Conservation (phyloP, 352 stramenopile species). For the Phytophthora rubi region DNA sequence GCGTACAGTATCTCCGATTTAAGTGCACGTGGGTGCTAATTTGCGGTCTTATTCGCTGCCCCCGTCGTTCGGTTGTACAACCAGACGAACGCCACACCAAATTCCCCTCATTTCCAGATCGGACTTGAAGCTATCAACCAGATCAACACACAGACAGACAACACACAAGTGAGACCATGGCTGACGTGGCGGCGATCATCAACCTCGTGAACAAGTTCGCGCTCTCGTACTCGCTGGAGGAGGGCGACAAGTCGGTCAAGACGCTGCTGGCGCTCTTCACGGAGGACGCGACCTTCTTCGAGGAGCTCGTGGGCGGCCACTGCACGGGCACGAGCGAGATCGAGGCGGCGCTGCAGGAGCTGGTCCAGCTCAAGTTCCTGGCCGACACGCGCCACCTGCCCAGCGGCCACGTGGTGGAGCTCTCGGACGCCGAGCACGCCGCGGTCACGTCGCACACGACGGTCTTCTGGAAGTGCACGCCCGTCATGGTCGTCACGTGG, state of each 20-base stretch:
- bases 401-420: conserved; percentile 80
- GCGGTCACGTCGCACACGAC: conserved; percentile 68
- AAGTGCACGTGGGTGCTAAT: conserved; percentile 1
- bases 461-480: conserved; percentile 88
- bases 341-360: conserved; percentile 69
- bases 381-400: conserved; percentile 82
- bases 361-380: conserved; percentile 81
- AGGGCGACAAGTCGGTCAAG: conserved; percentile 73
- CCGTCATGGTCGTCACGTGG: conserved; percentile 86
- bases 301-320: conserved; percentile 75
- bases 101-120: conserved; percentile 33
- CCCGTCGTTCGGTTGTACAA: conserved; percentile 25
- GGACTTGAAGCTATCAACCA: conserved; percentile 27
- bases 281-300: conserved; percentile 72
- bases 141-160: conserved; percentile 5
- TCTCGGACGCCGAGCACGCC: conserved; percentile 59
- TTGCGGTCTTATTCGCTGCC: conserved; percentile 12
- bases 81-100: background rate
- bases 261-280: conserved; percentile 74
- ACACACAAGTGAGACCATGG: conserved; percentile 45
- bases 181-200: conserved; percentile 76
- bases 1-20: conserved; percentile 5
- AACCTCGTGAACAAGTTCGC: conserved; percentile 89
- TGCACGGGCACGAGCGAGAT: conserved; percentile 76
- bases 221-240: conserved; percentile 79